Base-by-base conservation (phyloP, 2,329 filamentous ascomycete genomes). In the Pochonia chlamydosporia region DNA sequence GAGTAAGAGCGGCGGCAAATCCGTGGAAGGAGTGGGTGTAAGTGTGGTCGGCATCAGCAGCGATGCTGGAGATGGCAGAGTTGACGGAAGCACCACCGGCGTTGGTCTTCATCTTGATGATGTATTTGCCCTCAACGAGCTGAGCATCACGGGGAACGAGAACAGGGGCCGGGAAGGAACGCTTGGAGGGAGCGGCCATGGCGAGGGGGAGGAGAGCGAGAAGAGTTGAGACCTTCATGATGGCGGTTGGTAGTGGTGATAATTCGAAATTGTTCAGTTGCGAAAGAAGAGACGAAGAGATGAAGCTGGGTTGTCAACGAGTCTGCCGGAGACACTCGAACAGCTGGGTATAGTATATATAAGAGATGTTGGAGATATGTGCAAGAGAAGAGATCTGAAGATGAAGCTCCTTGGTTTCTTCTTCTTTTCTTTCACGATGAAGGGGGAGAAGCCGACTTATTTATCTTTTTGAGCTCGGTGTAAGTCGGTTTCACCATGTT, bases 101-200 rank as follows among this genome's bases (percentile, higher is more conserved):
- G 13, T 55, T 53, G 45, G 48, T 50, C 56, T 61, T 63, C 55
- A 69, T 62, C 53, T 62, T 65, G 54, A 69, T 57, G 26, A 69
- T 69, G 58, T 62, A 69, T 53, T 63, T 68, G 56, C 60, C 62
- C 41, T 62, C 59, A 30, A 68, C 50, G 44, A 62, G 49, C 50
- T 60, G 49, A 37, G 53, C 59, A 26, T 55, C 60, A 10, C 63
- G 62, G 39, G 65, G 61, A 18, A 59, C 54, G 35, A 67, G 46
- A 23, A 68, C 44, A 30, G 65, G 66, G 20, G 65, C 65, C 20
- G 63, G 65, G 30, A 59, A 53, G 40, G 58, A 52, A 28, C 65
- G 65, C 49, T 57, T 59, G 35, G 58, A 44, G 7, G 63, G 63
- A 37, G 59, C 59, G 46, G 62, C 61, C 47, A 65, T 43, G 42